Percentiles rank a stretch among this genome's conserved stretches.
These are phyloP conservation scores for Pestalotiopsis sp. DNA, from an alignment of 2,329 filamentous ascomycete species.

Conservation along the genomic window DNA sequence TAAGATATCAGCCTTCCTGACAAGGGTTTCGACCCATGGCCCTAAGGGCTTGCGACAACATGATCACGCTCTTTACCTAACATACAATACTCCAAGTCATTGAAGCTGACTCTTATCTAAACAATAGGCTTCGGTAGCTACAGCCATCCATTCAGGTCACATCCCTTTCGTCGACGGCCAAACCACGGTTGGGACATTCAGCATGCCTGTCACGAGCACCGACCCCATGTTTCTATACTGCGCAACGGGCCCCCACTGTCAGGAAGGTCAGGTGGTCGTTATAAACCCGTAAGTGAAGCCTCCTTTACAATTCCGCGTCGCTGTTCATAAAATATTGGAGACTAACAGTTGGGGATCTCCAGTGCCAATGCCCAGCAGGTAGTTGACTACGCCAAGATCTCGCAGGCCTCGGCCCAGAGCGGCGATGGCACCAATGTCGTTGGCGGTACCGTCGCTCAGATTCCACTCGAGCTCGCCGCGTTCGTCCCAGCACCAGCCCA, in stretches of 20 bases:
- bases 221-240: constrained; percentile 55
- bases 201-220: constrained; percentile 45
- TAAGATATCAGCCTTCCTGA: neutral
- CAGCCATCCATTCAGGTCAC: constrained; percentile 43
- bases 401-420: constrained; percentile 23
- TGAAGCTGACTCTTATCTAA: neutral
- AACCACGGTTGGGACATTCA: constrained; percentile 46
- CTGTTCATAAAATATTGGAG: neutral
- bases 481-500: constrained; percentile 28
- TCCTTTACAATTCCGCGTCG: neutral
- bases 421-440: constrained; percentile 30
- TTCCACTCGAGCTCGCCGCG: constrained; percentile 31
- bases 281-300: constrained; percentile 46
- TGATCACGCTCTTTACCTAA: neutral
- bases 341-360: constrained; percentile 14
- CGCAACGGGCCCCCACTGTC: constrained; percentile 50
- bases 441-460: constrained; percentile 31
- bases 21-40: too few relatives aligned
- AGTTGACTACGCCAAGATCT: constrained; percentile 29
- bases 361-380: constrained; percentile 31
- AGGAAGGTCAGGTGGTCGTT: constrained; percentile 52
- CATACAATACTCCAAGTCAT: neutral
- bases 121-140: constrained; percentile 25
- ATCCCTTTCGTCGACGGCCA: constrained; percentile 40
- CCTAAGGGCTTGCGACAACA: neutral